These are phyloP conservation scores for Yamadazyma jaroonii DNA, from an alignment of 1,139 yeast genomes.

Conservation along the genomic window DNA sequence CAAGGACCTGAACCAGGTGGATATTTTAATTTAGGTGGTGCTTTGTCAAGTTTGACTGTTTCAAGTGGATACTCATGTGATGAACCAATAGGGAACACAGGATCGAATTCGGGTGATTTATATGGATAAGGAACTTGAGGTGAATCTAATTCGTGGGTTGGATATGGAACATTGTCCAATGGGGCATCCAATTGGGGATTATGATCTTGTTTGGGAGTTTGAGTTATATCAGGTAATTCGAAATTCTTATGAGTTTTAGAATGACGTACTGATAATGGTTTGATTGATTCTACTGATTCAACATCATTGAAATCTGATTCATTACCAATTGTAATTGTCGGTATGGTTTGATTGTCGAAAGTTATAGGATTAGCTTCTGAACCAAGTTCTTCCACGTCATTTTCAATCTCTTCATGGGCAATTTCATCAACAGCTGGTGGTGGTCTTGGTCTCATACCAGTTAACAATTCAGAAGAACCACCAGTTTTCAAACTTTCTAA, in stretches of 20 bases:
- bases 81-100: background rate
- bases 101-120: slow-evolving; percentile 4
- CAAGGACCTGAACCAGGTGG: slow-evolving; percentile 76
- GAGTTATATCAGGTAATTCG: slow-evolving; percentile 15
- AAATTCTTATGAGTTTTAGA: slow-evolving; percentile 11
- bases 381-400: background rate
- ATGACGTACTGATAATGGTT: slow-evolving; percentile 26
- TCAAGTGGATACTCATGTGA: slow-evolving; percentile 1
- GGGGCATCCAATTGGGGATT: no score
- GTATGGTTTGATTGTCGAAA: background rate
- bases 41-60: slow-evolving; percentile 5
- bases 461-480: slow-evolving; percentile 3
- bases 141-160: slow-evolving; percentile 1
- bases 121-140: slow-evolving; percentile 2
- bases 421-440: slow-evolving; percentile 5
- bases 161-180: background rate
- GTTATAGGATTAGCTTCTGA: background rate
- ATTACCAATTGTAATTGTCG: slow-evolving; percentile 3
- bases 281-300: slow-evolving; percentile 21
- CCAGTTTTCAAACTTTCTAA: slow-evolving; percentile 35
- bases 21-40: slow-evolving; percentile 20
- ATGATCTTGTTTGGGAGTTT: slow-evolving; percentile 12
- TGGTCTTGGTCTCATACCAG: slow-evolving; percentile 6
- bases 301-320: slow-evolving; percentile 15
- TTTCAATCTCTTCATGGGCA: slow-evolving; percentile 2